phyloP scores from a whole-genome alignment of 2,329 filamentous ascomycete species.

The Aspergillus phoenicis region DNA sequence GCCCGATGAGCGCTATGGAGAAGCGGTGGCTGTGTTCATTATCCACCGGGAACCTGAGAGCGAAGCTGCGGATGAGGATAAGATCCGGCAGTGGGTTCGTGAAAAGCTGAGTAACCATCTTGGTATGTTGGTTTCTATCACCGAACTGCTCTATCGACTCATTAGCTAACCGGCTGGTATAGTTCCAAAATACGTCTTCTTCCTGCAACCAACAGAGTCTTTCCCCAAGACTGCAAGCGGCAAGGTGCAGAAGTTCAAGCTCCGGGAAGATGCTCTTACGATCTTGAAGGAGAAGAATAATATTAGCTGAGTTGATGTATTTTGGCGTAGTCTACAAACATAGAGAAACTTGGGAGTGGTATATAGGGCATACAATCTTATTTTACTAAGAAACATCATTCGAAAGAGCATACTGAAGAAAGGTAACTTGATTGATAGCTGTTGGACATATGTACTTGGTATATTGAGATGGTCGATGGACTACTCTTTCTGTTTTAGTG shows the following conservation, averaged over 20 bases:
- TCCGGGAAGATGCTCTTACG: slow-evolving; percentile 67
- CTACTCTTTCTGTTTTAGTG: no score
- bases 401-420: no score
- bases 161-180: not conserved
- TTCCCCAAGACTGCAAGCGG: slow-evolving; percentile 95
- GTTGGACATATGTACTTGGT: no score
- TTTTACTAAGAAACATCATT: no score
- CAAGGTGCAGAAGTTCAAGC: slow-evolving; percentile 93
- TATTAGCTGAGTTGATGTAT: not conserved
- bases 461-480: no score
- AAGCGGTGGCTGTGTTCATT: slow-evolving; percentile 83
- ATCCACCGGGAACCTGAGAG: slow-evolving; percentile 51
- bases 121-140: slow-evolving; percentile 43
- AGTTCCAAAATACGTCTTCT: slow-evolving; percentile 90
- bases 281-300: slow-evolving; percentile 42
- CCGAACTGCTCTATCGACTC: not conserved
- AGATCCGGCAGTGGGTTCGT: slow-evolving; percentile 72
- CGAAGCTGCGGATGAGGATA: slow-evolving; percentile 54
- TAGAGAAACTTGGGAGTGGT: no score
- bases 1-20: slow-evolving; percentile 79
- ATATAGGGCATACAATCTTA: no score
- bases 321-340: no score
- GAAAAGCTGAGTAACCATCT: slow-evolving; percentile 71
- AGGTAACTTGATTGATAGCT: no score
- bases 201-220: slow-evolving; percentile 59